phyloP scores from a whole-genome alignment of 805 yeast genomes.

The Debaryomyces tyrocola region DNA sequence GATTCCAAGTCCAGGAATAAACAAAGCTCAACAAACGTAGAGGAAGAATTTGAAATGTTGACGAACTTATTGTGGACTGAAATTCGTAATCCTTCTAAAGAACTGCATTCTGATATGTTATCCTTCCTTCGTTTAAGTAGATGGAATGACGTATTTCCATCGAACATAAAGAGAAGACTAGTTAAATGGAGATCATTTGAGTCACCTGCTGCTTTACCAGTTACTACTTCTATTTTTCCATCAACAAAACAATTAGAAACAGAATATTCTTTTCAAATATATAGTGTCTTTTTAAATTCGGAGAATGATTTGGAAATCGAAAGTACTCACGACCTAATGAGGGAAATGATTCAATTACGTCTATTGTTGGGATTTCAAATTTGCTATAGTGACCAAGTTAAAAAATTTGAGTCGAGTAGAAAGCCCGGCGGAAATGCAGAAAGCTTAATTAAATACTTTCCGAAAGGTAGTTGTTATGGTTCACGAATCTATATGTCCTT shows the following conservation, averaged over 20 bases:
- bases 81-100: conserved; percentile 70
- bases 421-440: conserved; percentile 56
- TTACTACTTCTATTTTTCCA: conserved; percentile 79
- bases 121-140: conserved; percentile 68
- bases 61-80: conserved; percentile 32
- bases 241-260: conserved; percentile 61
- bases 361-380: conserved; percentile 88
- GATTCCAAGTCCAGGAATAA: conserved; percentile 5
- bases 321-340: conserved; percentile 58
- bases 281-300: conserved; percentile 69
- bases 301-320: conserved; percentile 53
- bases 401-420: conserved; percentile 61
- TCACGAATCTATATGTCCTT: conserved; percentile 71
- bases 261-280: conserved; percentile 79
- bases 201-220: conserved; percentile 91
- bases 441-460: conserved; percentile 57
- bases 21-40: conserved; percentile 1
- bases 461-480: conserved; percentile 45
- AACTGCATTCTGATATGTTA: conserved; percentile 53
- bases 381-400: conserved; percentile 70
- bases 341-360: conserved; percentile 85
- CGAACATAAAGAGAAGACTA: conserved; percentile 58
- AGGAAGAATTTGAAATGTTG: conserved; percentile 7
- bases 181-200: conserved; percentile 93
- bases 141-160: conserved; percentile 91